phyloP scores from a whole-genome alignment of 140 eudicot species.

The Stevia rebaudiana region DNA sequence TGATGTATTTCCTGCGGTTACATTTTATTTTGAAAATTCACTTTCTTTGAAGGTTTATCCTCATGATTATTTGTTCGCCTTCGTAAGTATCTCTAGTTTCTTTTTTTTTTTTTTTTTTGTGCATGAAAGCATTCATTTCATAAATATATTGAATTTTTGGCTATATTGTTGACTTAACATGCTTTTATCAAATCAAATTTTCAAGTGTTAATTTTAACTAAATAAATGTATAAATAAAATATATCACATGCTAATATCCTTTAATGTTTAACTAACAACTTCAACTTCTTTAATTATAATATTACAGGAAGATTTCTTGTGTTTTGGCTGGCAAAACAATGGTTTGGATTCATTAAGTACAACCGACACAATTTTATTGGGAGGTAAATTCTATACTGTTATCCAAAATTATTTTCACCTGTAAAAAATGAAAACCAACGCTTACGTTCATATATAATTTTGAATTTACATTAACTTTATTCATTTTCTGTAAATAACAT shows the following conservation, averaged over 20 bases:
- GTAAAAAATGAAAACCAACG: neutral
- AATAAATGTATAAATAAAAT: constrained; percentile 7
- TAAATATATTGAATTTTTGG: no score
- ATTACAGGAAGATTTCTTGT: constrained; percentile 71
- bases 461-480: neutral
- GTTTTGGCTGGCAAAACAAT: constrained; percentile 92
- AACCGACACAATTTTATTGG: constrained; percentile 56
- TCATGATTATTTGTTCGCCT: constrained; percentile 71
- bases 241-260: constrained; percentile 1
- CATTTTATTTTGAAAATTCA: constrained; percentile 58
- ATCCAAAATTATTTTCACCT: neutral
- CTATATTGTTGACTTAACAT: constrained; percentile 8
- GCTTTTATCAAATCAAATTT: constrained; percentile 8
- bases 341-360: constrained; percentile 58
- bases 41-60: constrained; percentile 74
- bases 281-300: neutral
- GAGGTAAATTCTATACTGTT: constrained; percentile 48
- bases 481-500: neutral
- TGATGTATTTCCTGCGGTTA: constrained; percentile 74
- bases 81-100: constrained; percentile 52
- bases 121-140: neutral
- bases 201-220: neutral
- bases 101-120: neutral
- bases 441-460: neutral
- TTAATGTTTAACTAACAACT: neutral